A percentile compares a stretch with the other conserved stretches of the same genome.
Evolutionary conservation across 192 early-diverging fungal genomes (phyloP).

Genomic region (Gonapodya sp.): DNA sequence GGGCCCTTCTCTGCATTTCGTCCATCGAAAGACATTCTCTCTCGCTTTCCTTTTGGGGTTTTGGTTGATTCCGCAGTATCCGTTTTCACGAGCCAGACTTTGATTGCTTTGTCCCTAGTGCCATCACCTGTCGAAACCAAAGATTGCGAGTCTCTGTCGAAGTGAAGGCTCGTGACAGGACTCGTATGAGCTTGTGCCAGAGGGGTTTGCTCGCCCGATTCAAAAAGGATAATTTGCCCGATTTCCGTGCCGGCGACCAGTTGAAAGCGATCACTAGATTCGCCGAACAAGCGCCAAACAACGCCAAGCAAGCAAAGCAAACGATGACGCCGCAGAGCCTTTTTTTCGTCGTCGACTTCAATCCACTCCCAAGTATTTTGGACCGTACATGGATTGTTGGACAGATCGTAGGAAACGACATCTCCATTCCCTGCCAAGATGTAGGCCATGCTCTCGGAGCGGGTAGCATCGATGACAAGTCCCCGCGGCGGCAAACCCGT

Average conservation of each 20-base stretch:
- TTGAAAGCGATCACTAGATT: background rate
- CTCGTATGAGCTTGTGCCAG: background rate
- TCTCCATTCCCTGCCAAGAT: background rate
- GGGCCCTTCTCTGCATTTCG: no score
- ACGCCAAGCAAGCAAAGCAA: background rate
- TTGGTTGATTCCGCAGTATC: background rate
- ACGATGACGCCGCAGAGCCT: no score
- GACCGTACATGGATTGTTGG: background rate
- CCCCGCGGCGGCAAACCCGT: background rate
- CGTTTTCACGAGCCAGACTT: background rate
- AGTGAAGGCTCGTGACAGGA: background rate
- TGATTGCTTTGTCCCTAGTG: background rate
- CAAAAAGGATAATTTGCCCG: background rate
- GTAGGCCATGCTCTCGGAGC: background rate
- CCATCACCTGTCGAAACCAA: background rate
- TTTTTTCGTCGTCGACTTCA: background rate
- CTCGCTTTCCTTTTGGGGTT: background rate
- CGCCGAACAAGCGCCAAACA: background rate
- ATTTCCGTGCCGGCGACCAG: background rate
- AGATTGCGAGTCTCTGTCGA: background rate
- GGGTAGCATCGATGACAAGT: background rate
- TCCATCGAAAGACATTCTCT: background rate
- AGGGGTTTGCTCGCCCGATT: background rate
- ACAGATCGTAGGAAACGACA: background rate
- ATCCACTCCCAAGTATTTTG: background rate